Evolutionary conservation across 2,329 filamentous ascomycete genomes (phyloP).

Genomic region (Calonectria pauciramosa): DNA sequence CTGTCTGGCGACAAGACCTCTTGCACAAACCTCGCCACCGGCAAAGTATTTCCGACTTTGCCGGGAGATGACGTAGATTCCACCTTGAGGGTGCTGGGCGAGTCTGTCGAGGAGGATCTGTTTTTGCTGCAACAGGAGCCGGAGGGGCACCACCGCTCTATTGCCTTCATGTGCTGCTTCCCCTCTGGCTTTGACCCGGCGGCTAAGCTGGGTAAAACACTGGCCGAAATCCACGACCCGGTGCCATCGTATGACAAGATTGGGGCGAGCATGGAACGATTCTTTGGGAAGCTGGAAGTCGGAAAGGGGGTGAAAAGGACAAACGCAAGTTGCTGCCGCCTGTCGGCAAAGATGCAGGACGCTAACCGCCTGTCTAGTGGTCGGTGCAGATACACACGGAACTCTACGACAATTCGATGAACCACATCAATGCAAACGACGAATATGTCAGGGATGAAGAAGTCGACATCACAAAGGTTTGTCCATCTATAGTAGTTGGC

Average conservation of each 20-base stretch:
- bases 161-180: constrained; percentile 67
- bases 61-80: constrained; percentile 47
- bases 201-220: constrained; percentile 61
- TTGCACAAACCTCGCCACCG: constrained; percentile 58
- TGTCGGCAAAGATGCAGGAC: neutral
- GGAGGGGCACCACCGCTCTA: constrained; percentile 59
- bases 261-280: constrained; percentile 67
- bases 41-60: constrained; percentile 42
- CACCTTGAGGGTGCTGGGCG: constrained; percentile 58
- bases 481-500: neutral
- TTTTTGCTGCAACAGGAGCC: constrained; percentile 62
- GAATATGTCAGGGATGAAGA: constrained; percentile 24
- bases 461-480: constrained; percentile 32
- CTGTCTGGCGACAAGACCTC: constrained; percentile 47
- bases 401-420: constrained; percentile 27
- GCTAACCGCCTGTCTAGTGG: constrained; percentile 30
- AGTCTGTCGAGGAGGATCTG: constrained; percentile 68
- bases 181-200: constrained; percentile 67
- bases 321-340: constrained; percentile 54
- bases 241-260: constrained; percentile 70
- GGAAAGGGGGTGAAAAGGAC: constrained; percentile 64
- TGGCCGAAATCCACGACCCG: constrained; percentile 64
- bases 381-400: constrained; percentile 29
- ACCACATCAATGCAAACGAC: constrained; percentile 37
- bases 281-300: constrained; percentile 62